These are phyloP conservation scores for Verticillium albo-atrum DNA, from an alignment of 2,329 filamentous ascomycete genomes.

Conservation along the genomic window DNA sequence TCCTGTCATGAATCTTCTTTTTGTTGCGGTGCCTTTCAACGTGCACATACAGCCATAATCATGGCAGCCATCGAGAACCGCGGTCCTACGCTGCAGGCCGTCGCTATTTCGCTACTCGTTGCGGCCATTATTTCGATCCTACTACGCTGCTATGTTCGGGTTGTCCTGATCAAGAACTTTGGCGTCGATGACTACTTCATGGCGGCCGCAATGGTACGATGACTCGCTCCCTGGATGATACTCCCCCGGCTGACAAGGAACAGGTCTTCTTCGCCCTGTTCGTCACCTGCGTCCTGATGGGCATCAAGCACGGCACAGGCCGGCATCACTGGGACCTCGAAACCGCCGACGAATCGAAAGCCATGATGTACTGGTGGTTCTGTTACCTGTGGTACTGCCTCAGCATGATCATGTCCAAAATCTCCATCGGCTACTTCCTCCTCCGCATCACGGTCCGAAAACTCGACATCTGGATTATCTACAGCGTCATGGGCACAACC, in stretches of 20 bases:
- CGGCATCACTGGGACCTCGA: conserved; percentile 27
- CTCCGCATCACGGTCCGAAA: conserved; percentile 18
- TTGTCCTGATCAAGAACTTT: conserved; percentile 29
- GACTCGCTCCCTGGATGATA: not conserved
- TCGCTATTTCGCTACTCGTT: conserved; percentile 22
- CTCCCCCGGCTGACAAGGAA: not conserved
- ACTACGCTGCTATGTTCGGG: conserved; percentile 29
- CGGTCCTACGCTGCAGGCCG: conserved; percentile 26
- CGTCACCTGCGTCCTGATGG: conserved; percentile 24
- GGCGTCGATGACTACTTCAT: conserved; percentile 35
- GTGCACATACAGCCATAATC: not conserved
- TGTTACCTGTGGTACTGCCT: conserved; percentile 31
- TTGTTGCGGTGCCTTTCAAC: not conserved
- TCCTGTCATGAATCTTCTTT: not conserved
- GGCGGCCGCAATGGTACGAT: conserved; percentile 25
- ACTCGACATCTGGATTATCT: conserved; percentile 19
- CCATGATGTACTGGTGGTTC: conserved; percentile 28
- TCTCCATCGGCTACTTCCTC: conserved; percentile 20
- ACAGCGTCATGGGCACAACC: conserved; percentile 20
- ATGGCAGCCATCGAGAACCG: conserved; percentile 19
- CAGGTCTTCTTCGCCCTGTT: conserved; percentile 32
- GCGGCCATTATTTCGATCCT: conserved; percentile 20
- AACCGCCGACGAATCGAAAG: conserved; percentile 17
- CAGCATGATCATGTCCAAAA: conserved; percentile 26
- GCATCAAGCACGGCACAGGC: conserved; percentile 35